Percentiles rank a stretch among this genome's conserved stretches.
Evolutionary conservation across 495 filamentous ascomycete species (phyloP).

Genomic region (Cladorrhinum samala): DNA sequence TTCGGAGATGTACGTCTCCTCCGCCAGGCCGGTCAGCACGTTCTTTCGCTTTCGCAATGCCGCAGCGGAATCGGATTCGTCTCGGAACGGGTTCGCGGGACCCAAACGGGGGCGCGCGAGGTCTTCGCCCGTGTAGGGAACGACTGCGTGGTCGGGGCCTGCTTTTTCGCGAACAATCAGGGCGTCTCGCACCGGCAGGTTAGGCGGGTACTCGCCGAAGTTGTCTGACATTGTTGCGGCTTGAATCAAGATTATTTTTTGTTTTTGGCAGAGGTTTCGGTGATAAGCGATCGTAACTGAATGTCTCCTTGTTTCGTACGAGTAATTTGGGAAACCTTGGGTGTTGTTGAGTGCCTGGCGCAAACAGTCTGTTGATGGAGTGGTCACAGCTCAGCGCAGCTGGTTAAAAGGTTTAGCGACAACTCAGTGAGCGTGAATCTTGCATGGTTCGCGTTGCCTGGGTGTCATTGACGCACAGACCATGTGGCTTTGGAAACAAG

Average conservation of each 20-base stretch:
- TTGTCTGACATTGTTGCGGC: slow-evolving; percentile 43
- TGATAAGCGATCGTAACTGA: neutral
- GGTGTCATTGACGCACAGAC: neutral
- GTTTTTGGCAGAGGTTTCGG: neutral
- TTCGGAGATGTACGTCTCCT: slow-evolving; percentile 85
- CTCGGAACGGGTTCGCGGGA: slow-evolving; percentile 75
- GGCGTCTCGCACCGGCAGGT: slow-evolving; percentile 51
- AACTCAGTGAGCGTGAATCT: too few species aligned
- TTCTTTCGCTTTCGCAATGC: slow-evolving; percentile 73
- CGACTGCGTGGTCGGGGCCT: slow-evolving; percentile 48
- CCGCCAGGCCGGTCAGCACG: slow-evolving; percentile 80
- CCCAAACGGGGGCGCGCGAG: slow-evolving; percentile 63
- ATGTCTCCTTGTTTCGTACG: too few species aligned
- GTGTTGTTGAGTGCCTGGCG: neutral
- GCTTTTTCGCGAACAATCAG: slow-evolving; percentile 47
- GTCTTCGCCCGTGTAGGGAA: slow-evolving; percentile 61
- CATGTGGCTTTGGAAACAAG: neutral
- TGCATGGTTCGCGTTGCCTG: neutral
- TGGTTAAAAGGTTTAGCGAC: too few species aligned
- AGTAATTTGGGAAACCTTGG: neutral
- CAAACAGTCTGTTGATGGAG: neutral
- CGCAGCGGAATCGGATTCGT: slow-evolving; percentile 35
- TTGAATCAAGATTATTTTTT: neutral
- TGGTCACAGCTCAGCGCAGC: too few species aligned
- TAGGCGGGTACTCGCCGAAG: slow-evolving; percentile 51